Evolutionary conservation across 805 yeast genomes (phyloP), one percentile per base, ranked within the genome.

Genomic region (Maudiozyma serrabonitensis): DNA sequence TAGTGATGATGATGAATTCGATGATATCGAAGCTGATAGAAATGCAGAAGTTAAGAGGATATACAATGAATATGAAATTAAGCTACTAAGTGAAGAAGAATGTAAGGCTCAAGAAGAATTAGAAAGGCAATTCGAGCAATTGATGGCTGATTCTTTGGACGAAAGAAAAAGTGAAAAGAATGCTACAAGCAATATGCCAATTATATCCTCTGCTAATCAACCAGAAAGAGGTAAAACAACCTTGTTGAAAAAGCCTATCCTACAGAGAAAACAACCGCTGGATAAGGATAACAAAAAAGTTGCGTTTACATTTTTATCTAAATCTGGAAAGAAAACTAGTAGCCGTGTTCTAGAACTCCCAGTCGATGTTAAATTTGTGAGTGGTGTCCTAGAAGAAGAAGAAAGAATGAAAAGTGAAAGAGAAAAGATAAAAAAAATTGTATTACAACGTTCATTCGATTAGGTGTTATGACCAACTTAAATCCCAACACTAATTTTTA

Each of bases 271-370:
- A 15, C 15, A 7, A 6, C 13, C 9, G 9, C 47, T 56, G 2
- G 18, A 9, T 7, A 26, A 6, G 12, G 46, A 35, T 7, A 21
- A 46, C 3, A 54, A 58, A 34, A 63, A 59, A 49, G 66, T 75
- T 28, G 61, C 75, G 13, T 82, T 82, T 60, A 75, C 78, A 3
- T 71, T 84, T 48, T 62, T 84, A 47, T 75, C 83, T 8, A 79
- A 73, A 54, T 64, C 72, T 26, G 84, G 82, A 19, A 75, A 74
- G 56, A 73, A 69, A 52, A 64, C 71, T 2, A 63, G 67, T 39
- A 66, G 77, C 1, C 73, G 73, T 46, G 71, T 68, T 34, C 59
- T 84, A 25, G 63, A 60, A 4, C 63, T 85, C 35, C 88, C 89
- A 0, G 64, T 72, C 1, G 70, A 78, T 51, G 74, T 75, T 25